phyloP scores from a whole-genome alignment of 202 grass and related monocot genomes.

The Bolboschoenoplectus hybrid region DNA sequence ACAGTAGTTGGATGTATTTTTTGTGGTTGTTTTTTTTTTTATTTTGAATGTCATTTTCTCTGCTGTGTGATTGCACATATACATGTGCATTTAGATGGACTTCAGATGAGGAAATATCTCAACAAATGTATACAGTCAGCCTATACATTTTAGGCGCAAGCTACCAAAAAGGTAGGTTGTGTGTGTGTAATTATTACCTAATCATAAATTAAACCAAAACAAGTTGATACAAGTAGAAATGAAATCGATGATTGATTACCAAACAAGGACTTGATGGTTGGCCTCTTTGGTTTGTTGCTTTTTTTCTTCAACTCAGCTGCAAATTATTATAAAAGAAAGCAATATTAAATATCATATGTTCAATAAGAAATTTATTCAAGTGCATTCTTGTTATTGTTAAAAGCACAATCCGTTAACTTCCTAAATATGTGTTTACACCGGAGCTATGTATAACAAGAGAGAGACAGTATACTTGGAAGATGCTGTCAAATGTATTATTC shows the following conservation, averaged over 20 bases:
- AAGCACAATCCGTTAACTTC: not conserved
- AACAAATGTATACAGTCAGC: not conserved
- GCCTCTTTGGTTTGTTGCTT: constrained; percentile 83
- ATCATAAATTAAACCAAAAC: not conserved
- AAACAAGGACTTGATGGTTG: constrained; percentile 96
- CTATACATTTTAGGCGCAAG: not conserved
- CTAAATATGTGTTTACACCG: not conserved
- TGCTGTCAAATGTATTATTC: no score
- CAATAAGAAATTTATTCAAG: not conserved
- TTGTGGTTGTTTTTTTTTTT: not conserved
- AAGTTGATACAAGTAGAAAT: constrained; percentile 9
- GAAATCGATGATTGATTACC: constrained; percentile 52
- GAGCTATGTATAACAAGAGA: not conserved
- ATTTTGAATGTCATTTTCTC: not conserved
- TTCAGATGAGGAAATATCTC: not conserved
- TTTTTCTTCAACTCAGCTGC: constrained; percentile 92
- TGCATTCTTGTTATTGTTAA: not conserved
- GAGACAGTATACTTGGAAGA: no score
- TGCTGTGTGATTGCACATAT: not conserved
- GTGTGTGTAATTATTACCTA: not conserved
- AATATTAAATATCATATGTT: constrained; percentile 35
- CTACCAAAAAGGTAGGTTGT: not conserved
- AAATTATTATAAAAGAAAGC: constrained; percentile 40
- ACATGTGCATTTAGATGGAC: not conserved
- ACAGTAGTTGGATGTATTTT: not conserved